Conservation (phyloP, 2,329 filamentous ascomycete genomes). For the Diplodia intermedia region DNA sequence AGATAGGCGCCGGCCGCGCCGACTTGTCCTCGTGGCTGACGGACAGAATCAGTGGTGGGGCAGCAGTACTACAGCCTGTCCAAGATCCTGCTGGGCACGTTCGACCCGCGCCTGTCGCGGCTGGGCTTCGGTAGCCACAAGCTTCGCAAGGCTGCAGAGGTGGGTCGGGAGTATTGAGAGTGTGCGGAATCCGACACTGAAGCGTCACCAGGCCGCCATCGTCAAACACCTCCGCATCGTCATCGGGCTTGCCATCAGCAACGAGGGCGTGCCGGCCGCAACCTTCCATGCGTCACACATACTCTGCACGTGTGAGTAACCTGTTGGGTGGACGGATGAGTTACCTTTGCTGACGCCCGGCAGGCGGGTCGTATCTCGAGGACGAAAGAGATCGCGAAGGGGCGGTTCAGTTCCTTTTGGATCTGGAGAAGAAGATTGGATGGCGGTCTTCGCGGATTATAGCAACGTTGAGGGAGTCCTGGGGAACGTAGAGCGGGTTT, state of each 20-base stretch:
- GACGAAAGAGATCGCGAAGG: slow-evolving; percentile 20
- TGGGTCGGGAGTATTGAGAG: not conserved
- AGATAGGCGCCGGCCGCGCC: not conserved
- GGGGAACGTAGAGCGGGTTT: slow-evolving; percentile 17
- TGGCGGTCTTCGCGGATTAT: slow-evolving; percentile 30
- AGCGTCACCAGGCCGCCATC: slow-evolving; percentile 10
- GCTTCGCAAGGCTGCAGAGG: slow-evolving; percentile 25
- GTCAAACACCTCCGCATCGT: slow-evolving; percentile 15
- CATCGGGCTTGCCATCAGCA: slow-evolving; percentile 25
- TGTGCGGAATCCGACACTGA: not conserved
- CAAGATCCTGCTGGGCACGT: slow-evolving; percentile 22
- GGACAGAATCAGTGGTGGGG: slow-evolving; percentile 2
- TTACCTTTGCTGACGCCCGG: not conserved
- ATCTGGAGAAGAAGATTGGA: slow-evolving; percentile 21
- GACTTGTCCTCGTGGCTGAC: slow-evolving; percentile 6
- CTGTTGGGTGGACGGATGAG: no score
- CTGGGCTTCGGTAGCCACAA: slow-evolving; percentile 27
- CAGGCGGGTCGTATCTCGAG: slow-evolving; percentile 31
- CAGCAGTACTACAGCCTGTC: slow-evolving; percentile 30
- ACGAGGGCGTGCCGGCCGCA: slow-evolving; percentile 13
- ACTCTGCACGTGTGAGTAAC: slow-evolving; percentile 26
- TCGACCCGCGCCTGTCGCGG: slow-evolving; percentile 20
- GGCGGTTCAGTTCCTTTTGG: slow-evolving; percentile 22
- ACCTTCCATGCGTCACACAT: slow-evolving; percentile 31
- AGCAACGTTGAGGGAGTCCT: slow-evolving; percentile 22